Percentiles rank a stretch among this genome's conserved stretches.
Conservation (phyloP, 2,329 filamentous ascomycete genomes). For the Aureobasidium leucospermi region DNA sequence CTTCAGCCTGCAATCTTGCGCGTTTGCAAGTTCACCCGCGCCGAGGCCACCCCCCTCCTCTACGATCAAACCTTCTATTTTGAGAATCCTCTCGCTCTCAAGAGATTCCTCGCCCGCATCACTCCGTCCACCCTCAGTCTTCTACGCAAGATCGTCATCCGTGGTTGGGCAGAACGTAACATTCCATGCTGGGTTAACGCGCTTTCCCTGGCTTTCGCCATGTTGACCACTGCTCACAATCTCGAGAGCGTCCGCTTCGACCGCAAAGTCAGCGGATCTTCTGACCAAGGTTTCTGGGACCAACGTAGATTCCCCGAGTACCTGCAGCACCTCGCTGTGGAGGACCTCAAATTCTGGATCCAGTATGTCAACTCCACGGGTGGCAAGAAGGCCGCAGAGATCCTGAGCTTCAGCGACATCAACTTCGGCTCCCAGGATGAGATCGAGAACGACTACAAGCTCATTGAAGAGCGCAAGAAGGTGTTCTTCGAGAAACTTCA, state of each 20-base stretch:
- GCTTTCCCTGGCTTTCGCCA: background rate
- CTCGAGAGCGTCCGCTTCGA: background rate
- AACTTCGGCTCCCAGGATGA: background rate
- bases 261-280: background rate
- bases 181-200: background rate
- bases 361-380: background rate
- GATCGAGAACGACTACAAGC: background rate
- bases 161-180: background rate
- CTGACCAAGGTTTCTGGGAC: too few species aligned
- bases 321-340: too few species aligned
- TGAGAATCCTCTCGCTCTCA: background rate
- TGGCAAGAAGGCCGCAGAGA: background rate
- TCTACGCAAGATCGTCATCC: background rate
- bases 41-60: background rate
- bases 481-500: background rate
- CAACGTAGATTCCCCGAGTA: background rate
- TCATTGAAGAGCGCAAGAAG: background rate
- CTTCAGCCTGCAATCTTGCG: background rate
- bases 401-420: background rate
- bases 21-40: background rate
- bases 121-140: background rate
- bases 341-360: background rate
- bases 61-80: background rate
- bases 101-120: background rate
- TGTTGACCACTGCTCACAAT: background rate